These are phyloP conservation scores for Agrostemma githago DNA, from an alignment of 148 eudicot species.

Conservation along the genomic window DNA sequence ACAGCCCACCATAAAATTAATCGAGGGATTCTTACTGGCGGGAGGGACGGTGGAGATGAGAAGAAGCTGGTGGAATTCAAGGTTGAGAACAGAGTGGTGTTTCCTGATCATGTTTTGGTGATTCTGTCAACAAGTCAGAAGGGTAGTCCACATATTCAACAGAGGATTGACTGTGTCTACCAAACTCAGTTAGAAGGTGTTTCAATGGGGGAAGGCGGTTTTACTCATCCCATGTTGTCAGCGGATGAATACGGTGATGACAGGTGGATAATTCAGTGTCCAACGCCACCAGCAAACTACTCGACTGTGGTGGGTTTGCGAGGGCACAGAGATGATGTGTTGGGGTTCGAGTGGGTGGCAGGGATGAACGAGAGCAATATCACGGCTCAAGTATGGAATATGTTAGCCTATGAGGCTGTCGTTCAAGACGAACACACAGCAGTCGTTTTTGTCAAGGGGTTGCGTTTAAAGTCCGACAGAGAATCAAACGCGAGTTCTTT, in stretches of 20 bases:
- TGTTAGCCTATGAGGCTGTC: constrained; percentile 58
- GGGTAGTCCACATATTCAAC: constrained; percentile 14
- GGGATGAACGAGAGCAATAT: constrained; percentile 6
- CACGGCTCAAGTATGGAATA: constrained; percentile 50
- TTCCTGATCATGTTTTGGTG: constrained; percentile 65
- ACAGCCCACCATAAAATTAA: background rate
- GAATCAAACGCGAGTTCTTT: constrained; percentile 58
- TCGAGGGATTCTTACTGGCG: background rate
- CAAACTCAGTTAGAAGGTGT: constrained; percentile 6
- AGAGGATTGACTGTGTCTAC: constrained; percentile 56
- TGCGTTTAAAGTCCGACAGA: constrained; percentile 60
- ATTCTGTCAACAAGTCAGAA: constrained; percentile 26
- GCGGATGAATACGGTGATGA: constrained; percentile 47
- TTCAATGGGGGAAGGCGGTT: background rate
- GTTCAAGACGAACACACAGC: constrained; percentile 48
- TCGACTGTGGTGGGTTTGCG: constrained; percentile 40
- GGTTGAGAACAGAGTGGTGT: constrained; percentile 52
- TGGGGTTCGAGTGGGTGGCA: constrained; percentile 19
- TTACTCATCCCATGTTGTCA: constrained; percentile 38
- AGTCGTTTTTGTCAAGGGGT: constrained; percentile 78
- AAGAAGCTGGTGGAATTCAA: constrained; percentile 20
- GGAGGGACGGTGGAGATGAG: background rate
- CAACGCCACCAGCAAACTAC: constrained; percentile 51
- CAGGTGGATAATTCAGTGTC: constrained; percentile 63
- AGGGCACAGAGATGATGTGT: constrained; percentile 7